Conservation (phyloP, 2,329 filamentous ascomycete genomes). For the Catunica adiposa region DNA sequence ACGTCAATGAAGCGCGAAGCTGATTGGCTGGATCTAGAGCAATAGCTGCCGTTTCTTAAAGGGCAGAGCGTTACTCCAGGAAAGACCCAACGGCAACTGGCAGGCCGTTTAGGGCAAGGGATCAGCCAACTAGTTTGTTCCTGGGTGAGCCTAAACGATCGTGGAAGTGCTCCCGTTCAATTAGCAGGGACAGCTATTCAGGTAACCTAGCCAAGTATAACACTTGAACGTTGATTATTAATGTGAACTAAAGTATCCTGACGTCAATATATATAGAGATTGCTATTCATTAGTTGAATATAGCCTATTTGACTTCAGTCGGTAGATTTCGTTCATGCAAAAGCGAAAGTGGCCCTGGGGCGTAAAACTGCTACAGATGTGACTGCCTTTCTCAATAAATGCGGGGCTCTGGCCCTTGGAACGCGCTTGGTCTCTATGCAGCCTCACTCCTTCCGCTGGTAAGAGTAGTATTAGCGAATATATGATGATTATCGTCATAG, state of each 20-base stretch:
- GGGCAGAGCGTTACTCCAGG: neutral
- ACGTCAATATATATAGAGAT: neutral
- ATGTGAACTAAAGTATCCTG: neutral
- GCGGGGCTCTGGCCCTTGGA: neutral
- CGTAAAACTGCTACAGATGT: neutral
- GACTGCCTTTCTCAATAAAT: neutral
- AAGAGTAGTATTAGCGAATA: too few species aligned
- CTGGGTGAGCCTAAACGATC: neutral
- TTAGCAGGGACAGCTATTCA: too few species aligned
- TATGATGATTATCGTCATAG: too few species aligned
- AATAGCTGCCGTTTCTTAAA: neutral
- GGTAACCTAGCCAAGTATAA: too few species aligned
- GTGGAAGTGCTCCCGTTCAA: neutral
- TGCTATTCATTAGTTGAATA: too few species aligned
- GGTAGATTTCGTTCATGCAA: too few species aligned
- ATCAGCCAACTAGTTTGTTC: neutral
- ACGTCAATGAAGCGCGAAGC: neutral
- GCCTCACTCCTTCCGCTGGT: neutral
- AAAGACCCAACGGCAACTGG: neutral
- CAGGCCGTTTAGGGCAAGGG: neutral
- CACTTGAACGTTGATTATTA: neutral
- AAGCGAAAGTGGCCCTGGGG: too few species aligned
- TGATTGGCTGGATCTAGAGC: neutral
- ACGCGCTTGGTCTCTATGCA: neutral
- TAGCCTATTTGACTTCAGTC: too few species aligned